Conservation (phyloP, 352 stramenopile species). For the Globisporangium sylvaticum region DNA sequence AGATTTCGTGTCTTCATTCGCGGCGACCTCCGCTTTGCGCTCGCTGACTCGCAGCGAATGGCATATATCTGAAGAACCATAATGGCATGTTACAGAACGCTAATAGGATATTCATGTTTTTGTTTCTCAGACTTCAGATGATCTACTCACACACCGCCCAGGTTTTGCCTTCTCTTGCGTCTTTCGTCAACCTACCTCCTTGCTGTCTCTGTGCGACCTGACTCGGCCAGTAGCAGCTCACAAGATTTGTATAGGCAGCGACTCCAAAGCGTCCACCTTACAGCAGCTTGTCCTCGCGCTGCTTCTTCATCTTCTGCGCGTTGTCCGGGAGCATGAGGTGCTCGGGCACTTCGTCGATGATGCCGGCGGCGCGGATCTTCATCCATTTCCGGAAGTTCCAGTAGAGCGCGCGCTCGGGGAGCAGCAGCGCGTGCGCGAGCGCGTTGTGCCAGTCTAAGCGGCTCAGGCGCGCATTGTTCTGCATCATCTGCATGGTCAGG, state of each 20-base stretch:
- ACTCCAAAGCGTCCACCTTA: not conserved
- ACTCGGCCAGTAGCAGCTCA: not conserved
- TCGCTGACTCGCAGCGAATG: no score
- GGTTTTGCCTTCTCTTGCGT: not conserved
- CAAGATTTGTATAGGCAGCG: no score
- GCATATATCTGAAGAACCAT: not conserved
- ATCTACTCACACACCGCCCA: not conserved
- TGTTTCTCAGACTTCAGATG: not conserved
- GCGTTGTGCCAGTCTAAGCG: conserved; percentile 78
- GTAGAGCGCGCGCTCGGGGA: conserved; percentile 66
- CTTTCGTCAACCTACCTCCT: not conserved
- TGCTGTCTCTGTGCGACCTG: not conserved
- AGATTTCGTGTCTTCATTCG: no score
- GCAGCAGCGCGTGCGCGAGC: conserved; percentile 48
- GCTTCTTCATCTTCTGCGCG: conserved; percentile 21
- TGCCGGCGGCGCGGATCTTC: conserved; percentile 54
- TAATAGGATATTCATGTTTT: conserved; percentile 9
- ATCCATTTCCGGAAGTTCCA: conserved; percentile 89
- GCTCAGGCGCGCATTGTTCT: conserved; percentile 70
- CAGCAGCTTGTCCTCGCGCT: conserved; percentile 14
- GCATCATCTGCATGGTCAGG: conserved; percentile 86
- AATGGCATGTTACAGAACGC: not conserved
- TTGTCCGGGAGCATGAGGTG: conserved; percentile 55
- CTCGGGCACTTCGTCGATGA: conserved; percentile 50
- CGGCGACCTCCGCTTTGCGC: not conserved